Evolutionary conservation across 2,329 filamentous ascomycete genomes (phyloP).

Genomic region (Albifimbria verrucaria): DNA sequence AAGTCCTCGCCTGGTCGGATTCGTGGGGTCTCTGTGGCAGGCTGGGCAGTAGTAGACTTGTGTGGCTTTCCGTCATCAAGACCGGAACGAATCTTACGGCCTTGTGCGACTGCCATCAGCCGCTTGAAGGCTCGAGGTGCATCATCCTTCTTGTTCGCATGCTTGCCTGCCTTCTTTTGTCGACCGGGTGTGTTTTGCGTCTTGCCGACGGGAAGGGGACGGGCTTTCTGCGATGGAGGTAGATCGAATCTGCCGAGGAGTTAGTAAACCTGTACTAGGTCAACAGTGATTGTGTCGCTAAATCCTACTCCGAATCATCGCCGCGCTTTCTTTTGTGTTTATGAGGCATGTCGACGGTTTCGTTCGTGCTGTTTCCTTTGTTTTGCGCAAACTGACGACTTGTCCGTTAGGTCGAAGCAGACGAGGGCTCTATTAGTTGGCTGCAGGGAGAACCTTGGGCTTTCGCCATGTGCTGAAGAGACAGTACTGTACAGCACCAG

Average conservation of each 20-base stretch:
- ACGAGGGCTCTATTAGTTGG: too few species aligned
- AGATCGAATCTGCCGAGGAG: constrained; percentile 42
- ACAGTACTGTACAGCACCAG: too few species aligned
- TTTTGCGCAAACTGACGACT: too few species aligned
- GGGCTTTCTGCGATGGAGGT: constrained; percentile 45
- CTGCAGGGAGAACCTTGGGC: too few species aligned
- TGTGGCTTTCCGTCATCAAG: constrained; percentile 64
- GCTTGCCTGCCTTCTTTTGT: constrained; percentile 27
- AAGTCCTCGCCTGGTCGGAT: constrained; percentile 83
- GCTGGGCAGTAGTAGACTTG: constrained; percentile 17
- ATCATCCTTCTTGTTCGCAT: constrained; percentile 63
- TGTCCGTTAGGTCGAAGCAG: too few species aligned
- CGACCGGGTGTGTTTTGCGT: constrained; percentile 18
- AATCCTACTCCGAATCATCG: constrained; percentile 50
- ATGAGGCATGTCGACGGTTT: constrained; percentile 76
- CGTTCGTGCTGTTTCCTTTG: too few species aligned
- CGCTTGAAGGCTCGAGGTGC: constrained; percentile 84
- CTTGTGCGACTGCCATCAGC: constrained; percentile 70
- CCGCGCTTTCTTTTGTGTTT: constrained; percentile 72
- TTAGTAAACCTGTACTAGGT: constrained; percentile 13
- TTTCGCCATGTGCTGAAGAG: too few species aligned
- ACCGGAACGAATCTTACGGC: constrained; percentile 59
- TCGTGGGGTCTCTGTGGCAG: constrained; percentile 46
- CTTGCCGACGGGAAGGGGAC: constrained; percentile 45
- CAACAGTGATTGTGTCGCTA: constrained; percentile 14